Evolutionary conservation across 1,284 basidiomycete genomes (phyloP), one percentile per base, ranked within the genome.

Genomic region (Boletus mariae): DNA sequence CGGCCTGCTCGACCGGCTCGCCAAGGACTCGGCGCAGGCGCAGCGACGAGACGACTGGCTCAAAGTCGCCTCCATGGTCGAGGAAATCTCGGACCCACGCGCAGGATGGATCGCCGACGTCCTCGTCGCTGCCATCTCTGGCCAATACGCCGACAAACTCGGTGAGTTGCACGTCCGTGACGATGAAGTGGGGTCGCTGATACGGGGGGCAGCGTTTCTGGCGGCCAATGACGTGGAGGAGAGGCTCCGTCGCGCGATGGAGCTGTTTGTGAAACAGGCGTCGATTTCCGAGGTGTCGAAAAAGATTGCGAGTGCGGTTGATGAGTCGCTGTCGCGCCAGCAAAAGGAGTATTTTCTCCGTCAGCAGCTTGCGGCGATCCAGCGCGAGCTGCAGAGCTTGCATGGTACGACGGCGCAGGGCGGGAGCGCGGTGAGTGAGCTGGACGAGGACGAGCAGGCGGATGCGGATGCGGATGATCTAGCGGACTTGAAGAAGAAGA

Each of bases 331-430:
- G 13, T 86, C 85, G 28, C 89, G 87, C 55, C 88, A 90, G 60
- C 88, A 91, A 71, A 90, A 90, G 61, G 89, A 90, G 57, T 85
- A 85, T 64, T 90, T 89, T 73, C 76, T 91, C 3, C 84, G 87
- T 51, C 92, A 95, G 66, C 93, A 95, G 66, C 82, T 94, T 45
- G 86, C 90, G 29, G 92, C 90, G 10, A 94, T 95, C 60, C 90
- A 94, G 62, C 85, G 90, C 49, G 93, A 96, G 70, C 79, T 95
- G 11, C 83, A 86, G 37, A 75, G 74, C 15, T 75, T 91, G n/a
- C 66, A 77, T 15, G 67, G 63, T n/a, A 57, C 62, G 35, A 54
- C 7, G 45, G 46, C 15, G 64, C 48, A 23, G 10, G 31, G 51
- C 2, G 58, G 55, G 9, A 57, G 41, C 1, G 44, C 57, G 20